These are phyloP conservation scores for Flaveria brownii DNA, from an alignment of 129 eudicot genomes.

Conservation along the genomic window DNA sequence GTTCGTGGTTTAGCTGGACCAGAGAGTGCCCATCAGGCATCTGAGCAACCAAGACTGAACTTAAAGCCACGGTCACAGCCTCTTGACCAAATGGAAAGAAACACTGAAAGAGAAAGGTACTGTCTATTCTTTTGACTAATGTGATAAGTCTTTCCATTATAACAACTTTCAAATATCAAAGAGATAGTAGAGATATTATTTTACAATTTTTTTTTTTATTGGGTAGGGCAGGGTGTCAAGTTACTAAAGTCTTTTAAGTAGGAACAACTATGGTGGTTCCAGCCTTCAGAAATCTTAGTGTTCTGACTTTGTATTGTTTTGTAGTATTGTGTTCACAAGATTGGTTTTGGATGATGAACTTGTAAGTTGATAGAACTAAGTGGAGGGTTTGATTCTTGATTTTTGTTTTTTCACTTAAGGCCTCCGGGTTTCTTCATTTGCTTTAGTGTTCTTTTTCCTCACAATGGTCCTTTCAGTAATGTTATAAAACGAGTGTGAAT, in stretches of 20 bases:
- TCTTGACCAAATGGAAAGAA: slow-evolving; percentile 53
- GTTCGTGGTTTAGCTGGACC: slow-evolving; percentile 35
- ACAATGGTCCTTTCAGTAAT: neutral
- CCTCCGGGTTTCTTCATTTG: neutral
- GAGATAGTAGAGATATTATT: neutral
- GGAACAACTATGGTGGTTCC: neutral
- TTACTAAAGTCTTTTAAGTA: neutral
- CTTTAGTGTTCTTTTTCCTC: neutral
- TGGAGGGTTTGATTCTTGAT: neutral
- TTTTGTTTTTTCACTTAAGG: neutral
- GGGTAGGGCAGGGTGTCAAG: neutral
- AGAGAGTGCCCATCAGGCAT: slow-evolving; percentile 40
- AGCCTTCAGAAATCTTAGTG: neutral
- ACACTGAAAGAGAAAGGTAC: slow-evolving; percentile 59
- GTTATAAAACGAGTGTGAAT: neutral
- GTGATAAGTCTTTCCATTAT: neutral
- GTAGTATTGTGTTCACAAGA: neutral
- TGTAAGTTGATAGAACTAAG: neutral
- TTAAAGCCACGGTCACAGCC: slow-evolving; percentile 79
- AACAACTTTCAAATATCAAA: neutral
- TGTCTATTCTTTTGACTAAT: neutral
- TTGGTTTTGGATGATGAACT: slow-evolving; percentile 12
- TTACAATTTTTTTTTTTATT: neutral
- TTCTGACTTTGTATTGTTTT: neutral
- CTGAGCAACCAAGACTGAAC: slow-evolving; percentile 72